Conservation (phyloP, 164 flowering plant species). For the Sextonia rubra region DNA sequence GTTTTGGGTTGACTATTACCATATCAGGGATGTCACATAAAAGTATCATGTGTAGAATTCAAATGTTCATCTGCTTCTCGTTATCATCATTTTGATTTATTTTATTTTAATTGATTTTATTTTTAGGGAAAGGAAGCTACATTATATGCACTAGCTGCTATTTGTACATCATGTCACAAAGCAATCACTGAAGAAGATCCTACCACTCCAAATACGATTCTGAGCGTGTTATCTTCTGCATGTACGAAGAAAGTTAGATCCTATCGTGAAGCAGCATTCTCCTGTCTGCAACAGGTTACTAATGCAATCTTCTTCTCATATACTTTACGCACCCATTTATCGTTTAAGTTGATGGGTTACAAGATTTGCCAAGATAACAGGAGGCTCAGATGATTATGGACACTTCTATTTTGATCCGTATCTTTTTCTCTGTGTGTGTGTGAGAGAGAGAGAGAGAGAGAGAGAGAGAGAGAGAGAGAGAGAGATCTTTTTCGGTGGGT, state of each 20-base stretch:
- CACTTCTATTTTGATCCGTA: no score
- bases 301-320: background rate
- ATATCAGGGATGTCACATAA: no score
- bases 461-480: no score
- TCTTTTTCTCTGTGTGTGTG: no score
- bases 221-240: conserved; percentile 59
- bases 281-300: conserved; percentile 71
- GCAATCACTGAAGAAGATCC: conserved; percentile 62
- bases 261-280: conserved; percentile 85
- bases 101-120: no score
- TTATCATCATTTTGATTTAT: background rate
- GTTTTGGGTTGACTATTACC: no score
- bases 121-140: conserved; percentile 85
- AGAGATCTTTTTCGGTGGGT: no score
- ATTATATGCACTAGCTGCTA: conserved; percentile 69
- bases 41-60: no score
- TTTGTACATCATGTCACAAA: conserved; percentile 67
- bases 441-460: no score
- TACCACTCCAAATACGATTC: conserved; percentile 45
- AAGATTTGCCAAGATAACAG: background rate
- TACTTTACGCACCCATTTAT: background rate
- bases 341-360: no score
- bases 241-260: conserved; percentile 68
- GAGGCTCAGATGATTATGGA: background rate
- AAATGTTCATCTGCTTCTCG: background rate